These are phyloP conservation scores for Phytophthora fragariaefolia DNA, from an alignment of 352 stramenopile species.

Conservation along the genomic window DNA sequence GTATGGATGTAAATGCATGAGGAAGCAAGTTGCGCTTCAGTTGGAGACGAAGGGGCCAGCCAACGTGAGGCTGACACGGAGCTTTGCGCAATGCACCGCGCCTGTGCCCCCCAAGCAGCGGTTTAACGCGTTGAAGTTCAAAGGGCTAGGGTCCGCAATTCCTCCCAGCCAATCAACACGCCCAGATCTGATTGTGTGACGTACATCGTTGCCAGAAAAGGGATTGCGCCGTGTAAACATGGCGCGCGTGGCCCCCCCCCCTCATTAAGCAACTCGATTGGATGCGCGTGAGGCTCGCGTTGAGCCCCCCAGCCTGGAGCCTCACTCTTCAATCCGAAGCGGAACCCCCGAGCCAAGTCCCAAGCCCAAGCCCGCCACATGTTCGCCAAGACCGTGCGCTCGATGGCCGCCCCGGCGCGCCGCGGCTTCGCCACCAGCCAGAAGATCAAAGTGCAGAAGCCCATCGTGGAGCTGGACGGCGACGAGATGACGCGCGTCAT, in stretches of 20 bases:
- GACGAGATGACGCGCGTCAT: constrained; percentile 86
- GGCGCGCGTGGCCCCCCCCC: too few relatives aligned
- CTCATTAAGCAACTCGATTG: constrained; percentile 10
- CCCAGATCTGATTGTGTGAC: constrained; percentile 14
- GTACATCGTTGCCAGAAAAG: constrained; percentile 26
- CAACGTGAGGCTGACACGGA: neutral
- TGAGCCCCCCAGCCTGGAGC: neutral
- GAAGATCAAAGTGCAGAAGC: constrained; percentile 82
- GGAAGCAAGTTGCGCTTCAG: constrained; percentile 17
- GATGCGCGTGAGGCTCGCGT: constrained; percentile 21
- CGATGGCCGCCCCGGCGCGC: constrained; percentile 35
- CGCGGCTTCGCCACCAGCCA: constrained; percentile 52
- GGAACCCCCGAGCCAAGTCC: too few relatives aligned
- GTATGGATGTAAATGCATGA: constrained; percentile 42
- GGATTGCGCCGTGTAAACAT: neutral
- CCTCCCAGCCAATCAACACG: constrained; percentile 8
- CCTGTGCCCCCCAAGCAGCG: neutral
- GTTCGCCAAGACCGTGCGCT: constrained; percentile 65
- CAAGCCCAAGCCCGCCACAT: too few relatives aligned
- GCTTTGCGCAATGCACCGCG: neutral
- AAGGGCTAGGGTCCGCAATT: neutral
- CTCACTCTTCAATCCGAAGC: constrained; percentile 51
- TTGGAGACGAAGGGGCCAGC: neutral
- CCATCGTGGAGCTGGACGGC: constrained; percentile 79
- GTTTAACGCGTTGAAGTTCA: constrained; percentile 26